A percentile compares a stretch with the other conserved stretches of the same genome.
Evolutionary conservation across 2,329 filamentous ascomycete species (phyloP).

Genomic region (Trichoderma hamatum): DNA sequence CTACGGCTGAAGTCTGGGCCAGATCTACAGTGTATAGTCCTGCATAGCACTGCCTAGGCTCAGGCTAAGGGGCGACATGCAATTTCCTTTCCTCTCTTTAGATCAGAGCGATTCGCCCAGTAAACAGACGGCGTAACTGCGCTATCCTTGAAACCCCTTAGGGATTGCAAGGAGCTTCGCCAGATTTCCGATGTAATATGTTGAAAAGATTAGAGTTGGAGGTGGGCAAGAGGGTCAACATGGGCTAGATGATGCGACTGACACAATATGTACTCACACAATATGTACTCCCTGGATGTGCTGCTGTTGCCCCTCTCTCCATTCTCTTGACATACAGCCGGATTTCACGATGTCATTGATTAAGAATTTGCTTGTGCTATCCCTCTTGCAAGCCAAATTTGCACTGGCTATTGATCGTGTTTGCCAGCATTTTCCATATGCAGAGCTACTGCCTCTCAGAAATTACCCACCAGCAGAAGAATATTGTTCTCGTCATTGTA

Average conservation of each 20-base stretch:
- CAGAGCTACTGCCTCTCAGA: background rate
- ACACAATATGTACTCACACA: too few relatives aligned
- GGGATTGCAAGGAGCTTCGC: too few relatives aligned
- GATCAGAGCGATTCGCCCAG: background rate
- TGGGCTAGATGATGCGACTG: background rate
- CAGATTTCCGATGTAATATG: too few relatives aligned
- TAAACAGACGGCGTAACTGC: background rate
- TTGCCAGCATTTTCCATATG: slow-evolving; percentile 1
- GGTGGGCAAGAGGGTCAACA: too few relatives aligned
- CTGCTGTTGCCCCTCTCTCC: background rate
- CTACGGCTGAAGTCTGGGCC: background rate
- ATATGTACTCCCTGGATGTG: too few relatives aligned
- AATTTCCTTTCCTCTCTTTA: background rate
- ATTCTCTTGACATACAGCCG: background rate
- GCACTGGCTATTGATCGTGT: background rate
- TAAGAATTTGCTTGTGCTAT: background rate
- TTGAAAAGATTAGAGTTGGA: too few relatives aligned
- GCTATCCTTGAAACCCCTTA: too few relatives aligned
- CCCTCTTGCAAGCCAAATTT: background rate
- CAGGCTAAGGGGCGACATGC: background rate
- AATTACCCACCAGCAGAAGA: slow-evolving; percentile 15
- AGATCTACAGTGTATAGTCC: background rate
- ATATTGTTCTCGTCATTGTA: slow-evolving; percentile 14
- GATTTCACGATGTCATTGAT: slow-evolving; percentile 1
- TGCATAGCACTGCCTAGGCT: background rate